Evolutionary conservation across 2,329 filamentous ascomycete genomes (phyloP).

Genomic region (Phoma sp.): DNA sequence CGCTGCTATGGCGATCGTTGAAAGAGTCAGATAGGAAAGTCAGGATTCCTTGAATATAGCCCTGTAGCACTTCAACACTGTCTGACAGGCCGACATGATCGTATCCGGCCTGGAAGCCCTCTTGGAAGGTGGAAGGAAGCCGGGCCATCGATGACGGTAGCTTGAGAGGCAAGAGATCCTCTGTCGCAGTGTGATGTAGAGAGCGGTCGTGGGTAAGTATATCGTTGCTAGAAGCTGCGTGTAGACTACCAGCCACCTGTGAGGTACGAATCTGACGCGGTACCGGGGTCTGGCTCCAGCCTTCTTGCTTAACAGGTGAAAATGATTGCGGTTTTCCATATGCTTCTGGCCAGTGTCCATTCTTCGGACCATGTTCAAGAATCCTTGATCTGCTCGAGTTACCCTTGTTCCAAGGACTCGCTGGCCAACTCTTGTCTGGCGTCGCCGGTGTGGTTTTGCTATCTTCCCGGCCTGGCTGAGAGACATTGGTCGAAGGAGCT

Average conservation of each 20-base stretch:
- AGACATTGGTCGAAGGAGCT: constrained; percentile 28
- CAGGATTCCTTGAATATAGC: constrained; percentile 42
- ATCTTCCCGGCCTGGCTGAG: constrained; percentile 18
- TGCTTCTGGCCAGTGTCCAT: constrained; percentile 40
- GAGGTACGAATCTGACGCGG: constrained; percentile 15
- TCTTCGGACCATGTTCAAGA: constrained; percentile 31
- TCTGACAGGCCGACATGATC: constrained; percentile 43
- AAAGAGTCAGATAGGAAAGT: constrained; percentile 37
- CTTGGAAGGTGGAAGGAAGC: constrained; percentile 44
- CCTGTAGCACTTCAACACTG: constrained; percentile 40
- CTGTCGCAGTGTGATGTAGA: constrained; percentile 25
- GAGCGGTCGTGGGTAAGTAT: constrained; percentile 18
- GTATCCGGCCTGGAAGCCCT: constrained; percentile 48
- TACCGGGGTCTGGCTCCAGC: constrained; percentile 8
- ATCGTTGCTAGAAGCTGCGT: constrained; percentile 22
- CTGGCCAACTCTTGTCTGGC: constrained; percentile 46
- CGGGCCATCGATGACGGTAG: constrained; percentile 26
- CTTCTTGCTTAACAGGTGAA: constrained; percentile 24
- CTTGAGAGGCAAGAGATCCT: constrained; percentile 31
- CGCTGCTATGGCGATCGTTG: constrained; percentile 25
- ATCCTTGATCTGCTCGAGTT: constrained; percentile 27
- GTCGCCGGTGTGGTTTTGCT: constrained; percentile 34
- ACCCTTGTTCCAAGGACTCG: constrained; percentile 44
- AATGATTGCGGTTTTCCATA: constrained; percentile 34
- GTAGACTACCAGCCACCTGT: constrained; percentile 2